Base-by-base conservation (phyloP, 2,329 filamentous ascomycete genomes). In the Lasiodiplodia citricola region DNA sequence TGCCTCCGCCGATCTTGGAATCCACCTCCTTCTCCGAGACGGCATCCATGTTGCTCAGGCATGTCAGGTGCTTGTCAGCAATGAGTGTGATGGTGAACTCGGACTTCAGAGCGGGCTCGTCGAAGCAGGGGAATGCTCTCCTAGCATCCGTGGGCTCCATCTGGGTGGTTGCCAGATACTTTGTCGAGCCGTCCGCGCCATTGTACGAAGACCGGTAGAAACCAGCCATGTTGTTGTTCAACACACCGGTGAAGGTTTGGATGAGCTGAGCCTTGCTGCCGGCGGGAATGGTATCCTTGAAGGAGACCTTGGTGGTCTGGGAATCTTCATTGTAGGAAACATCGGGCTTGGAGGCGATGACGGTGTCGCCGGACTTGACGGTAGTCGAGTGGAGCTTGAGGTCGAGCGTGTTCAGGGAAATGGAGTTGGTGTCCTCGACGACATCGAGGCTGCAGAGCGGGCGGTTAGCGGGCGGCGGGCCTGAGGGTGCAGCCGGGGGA, bases 131-230 rank as follows among this genome's bases (percentile, higher is more conserved):
- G 83, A 98, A 97, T 7, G 95, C 94, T 74, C 94, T 88, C 75
- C 95, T 89, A 71, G 93, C 94, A 83, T 98, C 95, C 16, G 95
- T 97, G 50, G 95, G 91, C 84, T 98, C 95, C 92, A 98, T 97
- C 85, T 98, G 95, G 21, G 93, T 93, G 31, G 94, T 95, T 35
- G 94, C 95, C 77, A 98, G 86, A 78, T 94, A 91, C 73, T 92
- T 92, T 69, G 91, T 90, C 70, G 88, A 88, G 50, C 95, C 95
- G 76, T 96, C 89, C 60, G 88, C 82, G 70, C 89, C 90, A 85
- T 96, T 96, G 86, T 95, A 98, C 7, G 93, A 96, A 1, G 94
- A 97, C 69, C 95, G 90, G 83, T 98, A 98, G 87, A 98, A 98
- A 58, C 95, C 95, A 60, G 94, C 94, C 93, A 98, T 97, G 82